phyloP scores from a whole-genome alignment of 371 early-diverging fungal species.

The Syncephalastrum sp. region DNA sequence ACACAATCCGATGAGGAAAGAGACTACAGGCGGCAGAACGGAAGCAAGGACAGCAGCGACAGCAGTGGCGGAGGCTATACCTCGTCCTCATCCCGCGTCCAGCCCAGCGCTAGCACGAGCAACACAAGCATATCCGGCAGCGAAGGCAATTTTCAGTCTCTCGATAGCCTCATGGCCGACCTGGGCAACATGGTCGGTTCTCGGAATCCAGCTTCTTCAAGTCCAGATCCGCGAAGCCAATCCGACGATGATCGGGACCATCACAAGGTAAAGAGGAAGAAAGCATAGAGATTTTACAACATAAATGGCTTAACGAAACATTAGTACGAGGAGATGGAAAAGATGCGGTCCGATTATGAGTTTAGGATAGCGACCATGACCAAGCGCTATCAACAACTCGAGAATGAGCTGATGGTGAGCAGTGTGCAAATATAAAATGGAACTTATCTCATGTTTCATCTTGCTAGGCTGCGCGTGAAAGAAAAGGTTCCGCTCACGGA shows the following conservation, averaged over 20 bases:
- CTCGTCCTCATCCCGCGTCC: neutral
- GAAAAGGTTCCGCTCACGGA: slow-evolving; percentile 8
- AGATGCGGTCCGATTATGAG: slow-evolving; percentile 58
- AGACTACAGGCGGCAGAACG: slow-evolving; percentile 8
- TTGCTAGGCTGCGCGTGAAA: slow-evolving; percentile 11
- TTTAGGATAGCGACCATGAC: slow-evolving; percentile 47
- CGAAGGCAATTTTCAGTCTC: slow-evolving; percentile 55
- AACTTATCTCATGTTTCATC: neutral
- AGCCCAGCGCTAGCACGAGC: slow-evolving; percentile 7
- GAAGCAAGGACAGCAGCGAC: slow-evolving; percentile 5
- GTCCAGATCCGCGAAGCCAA: too few species aligned
- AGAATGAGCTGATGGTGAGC: slow-evolving; percentile 32
- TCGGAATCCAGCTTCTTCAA: slow-evolving; percentile 10
- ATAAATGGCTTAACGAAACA: neutral
- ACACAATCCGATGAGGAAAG: slow-evolving; percentile 28
- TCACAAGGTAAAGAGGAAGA: neutral
- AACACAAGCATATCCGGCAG: slow-evolving; percentile 27
- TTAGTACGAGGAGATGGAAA: slow-evolving; percentile 19
- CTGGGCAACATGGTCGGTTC: slow-evolving; percentile 67
- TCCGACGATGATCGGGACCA: too few species aligned
- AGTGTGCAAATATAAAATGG: neutral
- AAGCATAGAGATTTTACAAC: neutral
- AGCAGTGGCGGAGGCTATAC: slow-evolving; percentile 4
- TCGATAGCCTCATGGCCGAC: slow-evolving; percentile 86
- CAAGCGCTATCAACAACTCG: slow-evolving; percentile 45